Base-by-base conservation (phyloP, 1,284 basidiomycete species). In the Phellopilus nigrolimitatus region DNA sequence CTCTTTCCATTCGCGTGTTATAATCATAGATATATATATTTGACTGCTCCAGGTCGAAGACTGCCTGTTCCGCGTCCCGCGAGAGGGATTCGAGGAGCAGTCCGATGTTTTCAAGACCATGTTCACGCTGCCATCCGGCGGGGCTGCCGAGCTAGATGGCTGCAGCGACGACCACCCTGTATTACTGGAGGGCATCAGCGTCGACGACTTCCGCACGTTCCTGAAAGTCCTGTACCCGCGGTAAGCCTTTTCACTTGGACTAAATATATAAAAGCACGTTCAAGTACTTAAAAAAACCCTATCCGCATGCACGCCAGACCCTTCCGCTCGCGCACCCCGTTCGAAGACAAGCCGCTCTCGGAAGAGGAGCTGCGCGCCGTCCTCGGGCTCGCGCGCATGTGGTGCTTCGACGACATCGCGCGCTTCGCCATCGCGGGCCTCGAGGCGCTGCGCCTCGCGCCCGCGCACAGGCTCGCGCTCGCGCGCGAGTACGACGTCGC, bases 41-140 rank as follows among this genome's bases (percentile, higher is more conserved):
- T 33, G 6, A 33, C 31, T 33, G n/a, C 31, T 7, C n/a, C n/a
- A 54, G 53, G 41, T 47, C 24, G 48, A 54, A 30, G 40, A 50
- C 13, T 28, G 17, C 10, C 15, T 54, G n/a, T 54, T 54, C 25
- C 37, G 36, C 3, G 43, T 54, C n/a, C 53, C 41, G 22, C 31
- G 48, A 2, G 30, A 47, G 36, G 34, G 44, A 13, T 50, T 54
- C 34, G 48, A 46, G 27, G 31, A 33, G 31, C 19, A 51, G 10
- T 54, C 53, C 7, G 53, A 45, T 21, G 48, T 54, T 10, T 46
- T 54, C 22, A 39, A 25, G 38, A 22, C 27, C 21, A 45, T 54
- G 40, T 54, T 46, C 9, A n/a, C 45, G 12, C 9, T 47, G 30
- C 45, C 45, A 25, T 9, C 31, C 3, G 10, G 31, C n/a, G 31